Evolutionary conservation across 345 rosid genomes (phyloP).

Genomic region (Viola odorata): DNA sequence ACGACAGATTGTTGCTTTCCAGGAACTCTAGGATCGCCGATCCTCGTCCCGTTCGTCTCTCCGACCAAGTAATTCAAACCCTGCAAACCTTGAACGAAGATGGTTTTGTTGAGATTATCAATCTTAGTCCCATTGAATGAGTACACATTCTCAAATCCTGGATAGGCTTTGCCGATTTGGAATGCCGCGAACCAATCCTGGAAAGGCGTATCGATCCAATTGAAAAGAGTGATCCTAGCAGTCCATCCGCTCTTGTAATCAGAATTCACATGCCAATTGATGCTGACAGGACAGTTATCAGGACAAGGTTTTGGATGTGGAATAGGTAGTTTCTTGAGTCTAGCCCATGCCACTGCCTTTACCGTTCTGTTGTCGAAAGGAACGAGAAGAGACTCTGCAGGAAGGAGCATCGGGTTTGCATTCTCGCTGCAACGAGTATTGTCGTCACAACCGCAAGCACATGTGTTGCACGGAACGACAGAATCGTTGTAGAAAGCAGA

Average conservation of each 20-base stretch:
- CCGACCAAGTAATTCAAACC: conserved; percentile 68
- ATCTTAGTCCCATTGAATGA: conserved; percentile 78
- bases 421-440: conserved; percentile 39
- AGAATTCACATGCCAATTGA: conserved; percentile 80
- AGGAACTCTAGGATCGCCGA: conserved; percentile 51
- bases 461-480: conserved; percentile 75
- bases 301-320: conserved; percentile 75
- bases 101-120: conserved; percentile 35
- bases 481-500: conserved; percentile 81
- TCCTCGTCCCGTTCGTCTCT: conserved; percentile 47
- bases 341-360: conserved; percentile 78
- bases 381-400: conserved; percentile 66
- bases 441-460: conserved; percentile 75
- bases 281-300: conserved; percentile 89
- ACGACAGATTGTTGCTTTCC: conserved; percentile 93
- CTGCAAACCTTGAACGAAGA: conserved; percentile 61
- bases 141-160: conserved; percentile 64
- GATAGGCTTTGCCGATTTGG: conserved; percentile 50
- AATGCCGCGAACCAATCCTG: conserved; percentile 76
- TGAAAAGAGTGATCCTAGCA: conserved; percentile 73
- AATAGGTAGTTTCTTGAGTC: conserved; percentile 37
- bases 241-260: conserved; percentile 77
- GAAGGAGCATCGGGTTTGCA: conserved; percentile 54
- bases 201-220: conserved; percentile 54
- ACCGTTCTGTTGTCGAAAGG: conserved; percentile 68